Evolutionary conservation across 169 alveolate species (phyloP).

Genomic region (Pseudocohnilembus persalinus): DNA sequence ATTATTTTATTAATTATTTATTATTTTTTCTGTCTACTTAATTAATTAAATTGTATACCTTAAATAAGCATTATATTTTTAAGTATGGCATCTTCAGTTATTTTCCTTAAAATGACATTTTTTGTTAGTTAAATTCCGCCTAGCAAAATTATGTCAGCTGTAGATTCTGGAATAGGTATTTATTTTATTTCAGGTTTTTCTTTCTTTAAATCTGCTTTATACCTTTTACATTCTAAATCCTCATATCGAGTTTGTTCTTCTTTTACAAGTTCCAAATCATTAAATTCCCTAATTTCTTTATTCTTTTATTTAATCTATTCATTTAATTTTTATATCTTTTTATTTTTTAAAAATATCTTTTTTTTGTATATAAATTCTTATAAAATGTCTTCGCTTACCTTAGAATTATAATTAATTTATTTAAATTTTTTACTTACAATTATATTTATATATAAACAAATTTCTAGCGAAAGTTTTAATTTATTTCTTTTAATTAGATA

Average conservation of each 20-base stretch:
- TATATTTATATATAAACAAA: no score
- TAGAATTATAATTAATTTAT: no score
- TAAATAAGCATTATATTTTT: background rate
- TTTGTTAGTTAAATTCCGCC: background rate
- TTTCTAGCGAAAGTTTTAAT: no score
- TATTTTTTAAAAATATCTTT: no score
- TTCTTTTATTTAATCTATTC: no score
- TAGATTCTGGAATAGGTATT: background rate
- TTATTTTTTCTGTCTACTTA: no score
- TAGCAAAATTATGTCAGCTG: background rate
- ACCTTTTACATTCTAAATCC: background rate
- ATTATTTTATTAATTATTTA: no score
- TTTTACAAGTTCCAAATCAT: background rate
- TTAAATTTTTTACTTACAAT: no score
- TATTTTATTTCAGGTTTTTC: background rate
- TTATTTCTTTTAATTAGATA: no score
- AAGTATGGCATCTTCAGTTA: background rate
- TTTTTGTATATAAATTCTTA: background rate
- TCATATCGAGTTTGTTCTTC: background rate
- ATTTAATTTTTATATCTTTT: no score
- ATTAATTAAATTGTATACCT: background rate
- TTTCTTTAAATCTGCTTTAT: background rate
- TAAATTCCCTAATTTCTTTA: background rate
- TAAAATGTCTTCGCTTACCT: background rate
- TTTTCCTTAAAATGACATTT: background rate